Base-by-base conservation (phyloP, 2,329 filamentous ascomycete genomes). In the Bisporella sp. region DNA sequence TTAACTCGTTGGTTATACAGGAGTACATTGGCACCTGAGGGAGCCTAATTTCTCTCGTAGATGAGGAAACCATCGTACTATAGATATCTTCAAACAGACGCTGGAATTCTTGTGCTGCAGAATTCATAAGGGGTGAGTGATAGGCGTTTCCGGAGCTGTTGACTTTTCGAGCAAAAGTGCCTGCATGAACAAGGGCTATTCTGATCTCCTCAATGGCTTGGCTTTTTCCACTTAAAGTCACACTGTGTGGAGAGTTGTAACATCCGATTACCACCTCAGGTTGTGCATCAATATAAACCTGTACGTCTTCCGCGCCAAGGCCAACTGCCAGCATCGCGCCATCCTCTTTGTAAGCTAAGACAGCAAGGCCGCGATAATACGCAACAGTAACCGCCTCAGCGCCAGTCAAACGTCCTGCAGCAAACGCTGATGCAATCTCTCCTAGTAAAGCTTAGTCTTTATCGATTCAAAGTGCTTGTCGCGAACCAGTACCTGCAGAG, bases 351-450 rank as follows among this genome's bases (percentile, higher is more conserved):
- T 29, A 11, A 7, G 42, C 47, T 31, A 44, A 29, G 5, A 52
- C 51, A 2, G 33, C 47, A n/a, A 49, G 41, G 13, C 55, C 55
- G 43, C 67, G 51, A 53, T 62, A 57, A 56, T 78, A 81, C 1
- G 76, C 76, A 9, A 73, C 66, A 1, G 68, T 65, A 62, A 66
- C 59, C 8, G 69, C 68, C 35, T 66, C 60, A 5, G 59, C 55
- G 5, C 54, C 54, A 12, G 59, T 62, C 1, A 72, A 35, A 1
- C 58, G 57, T 2, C 66, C 68, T 1, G 68, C 58, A 1, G 71
- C 64, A 46, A 70, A 75, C 0, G 73, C 73, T 2, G 73, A 73
- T 4, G 59, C 71, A 35, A 76, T 74, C 53, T 76, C 73, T 1
- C 70, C 69, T 5, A 59, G 65, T 1, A 67, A 68, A 46, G n/a